Conservation (phyloP, 148 eudicot genomes). For the Limonium bicolor region DNA sequence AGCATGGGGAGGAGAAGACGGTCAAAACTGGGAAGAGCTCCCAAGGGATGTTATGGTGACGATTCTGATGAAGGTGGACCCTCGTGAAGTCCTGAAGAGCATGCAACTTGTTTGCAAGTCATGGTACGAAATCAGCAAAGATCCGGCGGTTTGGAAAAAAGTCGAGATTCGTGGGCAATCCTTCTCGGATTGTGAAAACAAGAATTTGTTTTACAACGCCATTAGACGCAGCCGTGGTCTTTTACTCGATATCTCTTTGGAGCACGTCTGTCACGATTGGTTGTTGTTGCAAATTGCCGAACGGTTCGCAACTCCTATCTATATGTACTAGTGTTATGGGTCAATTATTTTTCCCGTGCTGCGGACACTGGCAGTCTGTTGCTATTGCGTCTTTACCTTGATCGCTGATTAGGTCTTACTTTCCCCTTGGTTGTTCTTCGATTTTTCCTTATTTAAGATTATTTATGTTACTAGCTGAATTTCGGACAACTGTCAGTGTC, state of each 20-base stretch:
- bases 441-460: background rate
- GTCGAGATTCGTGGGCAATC: conserved; percentile 10
- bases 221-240: conserved; percentile 1
- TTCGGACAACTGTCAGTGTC: background rate
- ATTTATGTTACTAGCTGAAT: background rate
- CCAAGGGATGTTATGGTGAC: conserved; percentile 34
- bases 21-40: conserved; percentile 40
- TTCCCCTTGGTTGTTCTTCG: background rate
- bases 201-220: background rate
- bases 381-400: background rate
- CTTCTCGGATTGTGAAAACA: background rate
- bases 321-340: too few species aligned
- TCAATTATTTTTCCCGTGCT: too few species aligned
- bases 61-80: conserved; percentile 26
- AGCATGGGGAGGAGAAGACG: too few species aligned
- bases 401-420: background rate
- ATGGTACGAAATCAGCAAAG: conserved; percentile 50
- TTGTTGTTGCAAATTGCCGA: background rate
- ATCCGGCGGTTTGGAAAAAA: conserved; percentile 48
- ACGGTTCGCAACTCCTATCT: background rate
- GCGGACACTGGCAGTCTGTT: too few species aligned
- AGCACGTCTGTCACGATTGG: background rate
- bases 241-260: conserved; percentile 1
- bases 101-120: conserved; percentile 43
- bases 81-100: conserved; percentile 21